Evolutionary conservation across 257 asterid genomes (phyloP).

Genomic region (Buddleja alternifolia): DNA sequence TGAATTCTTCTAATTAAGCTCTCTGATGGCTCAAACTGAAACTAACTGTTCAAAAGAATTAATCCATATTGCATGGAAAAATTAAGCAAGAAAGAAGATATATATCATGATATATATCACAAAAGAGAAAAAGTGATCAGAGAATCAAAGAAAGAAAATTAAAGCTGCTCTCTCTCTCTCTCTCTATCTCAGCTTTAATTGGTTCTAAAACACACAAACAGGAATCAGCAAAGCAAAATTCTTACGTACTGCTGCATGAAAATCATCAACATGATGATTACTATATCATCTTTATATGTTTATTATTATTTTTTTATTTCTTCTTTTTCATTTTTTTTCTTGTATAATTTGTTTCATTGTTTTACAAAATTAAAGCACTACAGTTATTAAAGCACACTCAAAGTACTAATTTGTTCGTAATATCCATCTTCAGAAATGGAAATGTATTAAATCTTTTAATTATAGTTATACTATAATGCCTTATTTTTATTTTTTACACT

Average conservation of each 20-base stretch:
- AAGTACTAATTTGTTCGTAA: too few species aligned
- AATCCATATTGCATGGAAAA: constrained; percentile 58
- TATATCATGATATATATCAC: too few species aligned
- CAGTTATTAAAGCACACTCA: constrained; percentile 44
- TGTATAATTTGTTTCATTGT: constrained; percentile 35
- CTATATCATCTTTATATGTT: constrained; percentile 62
- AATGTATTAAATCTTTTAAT: too few species aligned
- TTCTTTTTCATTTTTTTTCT: constrained; percentile 26
- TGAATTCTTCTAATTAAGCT: too few species aligned
- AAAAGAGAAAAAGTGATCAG: too few species aligned
- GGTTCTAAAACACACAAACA: constrained; percentile 49
- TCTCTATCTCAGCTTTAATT: too few species aligned
- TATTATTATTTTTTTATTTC: constrained; percentile 39
- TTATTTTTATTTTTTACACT: too few species aligned
- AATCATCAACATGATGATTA: constrained; percentile 79
- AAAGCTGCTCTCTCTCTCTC: constrained; percentile 65
- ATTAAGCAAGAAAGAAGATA: too few species aligned
- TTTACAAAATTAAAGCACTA: constrained; percentile 41
- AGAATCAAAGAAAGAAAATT: constrained; percentile 38
- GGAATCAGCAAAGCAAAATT: constrained; percentile 43
- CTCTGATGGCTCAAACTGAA: constrained; percentile 42
- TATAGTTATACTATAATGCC: too few species aligned
- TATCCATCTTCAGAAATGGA: too few species aligned
- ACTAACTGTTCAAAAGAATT: constrained; percentile 44
- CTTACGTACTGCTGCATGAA: constrained; percentile 66